Base-by-base conservation (phyloP, 1,284 basidiomycete genomes). In the Ganoderma lingzhi region DNA sequence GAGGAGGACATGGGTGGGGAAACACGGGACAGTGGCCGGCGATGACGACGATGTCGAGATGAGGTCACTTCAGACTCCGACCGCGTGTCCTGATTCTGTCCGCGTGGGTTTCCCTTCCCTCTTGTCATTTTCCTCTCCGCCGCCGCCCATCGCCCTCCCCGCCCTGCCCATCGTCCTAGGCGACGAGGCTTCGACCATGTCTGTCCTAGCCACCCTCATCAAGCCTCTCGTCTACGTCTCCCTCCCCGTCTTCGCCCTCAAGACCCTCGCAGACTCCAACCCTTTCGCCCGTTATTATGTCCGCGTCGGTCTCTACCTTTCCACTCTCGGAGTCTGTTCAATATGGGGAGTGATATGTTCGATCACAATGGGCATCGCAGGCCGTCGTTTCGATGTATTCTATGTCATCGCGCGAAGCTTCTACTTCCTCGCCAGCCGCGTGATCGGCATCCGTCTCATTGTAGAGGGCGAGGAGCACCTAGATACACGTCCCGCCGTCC, bases 401-500 rank as follows among this genome's bases (percentile, higher is more conserved):
- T 93, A 88, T 76, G 84, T 94, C 73, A 93, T 97, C 53, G 97
- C 96, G 2, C 84, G 95, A 63, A 89, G 88, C 56, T 99, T 99
- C 84, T 96, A 97, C 84, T 76, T 80, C 64, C 74, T 96, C 67
- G 88, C 90, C 59, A 86, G 89, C 48, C 88, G 88, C 15, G 79
- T 91, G 3, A 79, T 97, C 61, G 93, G 91, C 71, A 83, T 97
- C 74, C 82, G 84, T 62, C 84, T 98, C 75, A 87, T 90, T 64
- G 87, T 99, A 41, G 96, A 98, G 79, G 96, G 96, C 35, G 90
- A 92, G 77, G 93, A 98, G 78, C 84, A 97, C 78, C 84, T 99
- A 71, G 84, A 78, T 69, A 86, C 86, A 56, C 78, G 86, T 62
- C 90, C 94, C 30, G 88, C 90, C 1, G 90, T 99, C 17, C 80